Conservation (phyloP, 257 asterid genomes). For the Solanum corneliomulleri region DNA sequence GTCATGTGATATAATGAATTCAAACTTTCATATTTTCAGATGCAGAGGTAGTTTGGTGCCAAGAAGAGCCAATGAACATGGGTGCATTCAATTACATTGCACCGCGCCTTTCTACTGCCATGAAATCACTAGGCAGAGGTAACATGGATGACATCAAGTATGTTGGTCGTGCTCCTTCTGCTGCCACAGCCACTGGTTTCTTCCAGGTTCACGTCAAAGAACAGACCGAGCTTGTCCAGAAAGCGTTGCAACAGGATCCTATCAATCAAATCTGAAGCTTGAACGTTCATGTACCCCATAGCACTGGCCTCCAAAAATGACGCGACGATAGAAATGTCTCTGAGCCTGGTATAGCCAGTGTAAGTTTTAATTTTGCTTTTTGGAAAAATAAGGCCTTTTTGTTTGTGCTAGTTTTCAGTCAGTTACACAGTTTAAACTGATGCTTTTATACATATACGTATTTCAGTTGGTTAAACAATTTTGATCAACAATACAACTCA, state of each 20-base stretch:
- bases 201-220: constrained; percentile 57
- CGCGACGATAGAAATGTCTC: neutral
- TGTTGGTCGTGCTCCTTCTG: constrained; percentile 82
- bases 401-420: neutral
- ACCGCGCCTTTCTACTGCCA: constrained; percentile 20
- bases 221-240: constrained; percentile 56
- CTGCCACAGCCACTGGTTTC: constrained; percentile 94
- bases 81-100: constrained; percentile 31
- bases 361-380: neutral
- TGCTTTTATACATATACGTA: neutral
- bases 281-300: neutral
- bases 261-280: constrained; percentile 8
- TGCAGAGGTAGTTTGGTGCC: constrained; percentile 74
- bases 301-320: neutral
- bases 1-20: neutral
- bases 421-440: neutral
- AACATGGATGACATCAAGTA: constrained; percentile 67
- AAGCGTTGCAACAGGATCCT: constrained; percentile 63
- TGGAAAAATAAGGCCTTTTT: neutral
- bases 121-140: constrained; percentile 43
- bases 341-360: neutral
- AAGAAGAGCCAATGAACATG: constrained; percentile 88
- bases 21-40: constrained; percentile 14
- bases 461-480: neutral
- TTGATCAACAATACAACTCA: neutral